Percentiles rank a stretch among this genome's conserved stretches.
These are phyloP conservation scores for Amanita muscaria DNA, from an alignment of 768 basidiomycete genomes.

Conservation along the genomic window DNA sequence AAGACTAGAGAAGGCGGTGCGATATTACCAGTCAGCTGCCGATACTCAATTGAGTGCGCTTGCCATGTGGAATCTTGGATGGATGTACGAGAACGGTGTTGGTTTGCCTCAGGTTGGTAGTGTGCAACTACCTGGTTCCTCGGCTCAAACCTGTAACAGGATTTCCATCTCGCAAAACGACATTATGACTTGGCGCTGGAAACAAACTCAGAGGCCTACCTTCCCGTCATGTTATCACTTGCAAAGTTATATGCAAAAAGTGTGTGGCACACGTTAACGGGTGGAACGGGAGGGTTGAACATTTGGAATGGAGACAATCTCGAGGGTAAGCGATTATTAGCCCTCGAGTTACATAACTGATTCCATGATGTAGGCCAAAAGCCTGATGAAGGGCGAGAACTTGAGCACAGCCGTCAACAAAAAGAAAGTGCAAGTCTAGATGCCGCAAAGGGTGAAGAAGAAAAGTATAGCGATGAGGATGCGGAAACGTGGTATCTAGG, in stretches of 20 bases:
- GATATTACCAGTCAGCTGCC: constrained; percentile 90
- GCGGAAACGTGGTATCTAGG: constrained; percentile 77
- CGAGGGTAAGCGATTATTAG: constrained; percentile 21
- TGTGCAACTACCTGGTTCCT: background rate
- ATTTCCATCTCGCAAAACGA: constrained; percentile 94
- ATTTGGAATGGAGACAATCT: constrained; percentile 58
- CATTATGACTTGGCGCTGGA: constrained; percentile 89
- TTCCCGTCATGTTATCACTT: constrained; percentile 80
- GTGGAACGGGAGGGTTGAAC: constrained; percentile 59
- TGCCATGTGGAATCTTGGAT: constrained; percentile 97
- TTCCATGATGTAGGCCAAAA: constrained; percentile 12
- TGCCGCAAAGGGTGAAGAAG: constrained; percentile 25
- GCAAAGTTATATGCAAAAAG: constrained; percentile 76
- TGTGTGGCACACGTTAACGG: constrained; percentile 72
- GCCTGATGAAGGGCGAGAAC: constrained; percentile 27
- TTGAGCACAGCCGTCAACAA: constrained; percentile 28
- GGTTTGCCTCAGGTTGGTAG: constrained; percentile 73
- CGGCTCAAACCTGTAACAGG: constrained; percentile 33
- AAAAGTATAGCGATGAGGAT: constrained; percentile 27
- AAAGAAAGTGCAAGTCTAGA: constrained; percentile 19
- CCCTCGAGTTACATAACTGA: background rate
- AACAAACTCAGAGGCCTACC: constrained; percentile 80
- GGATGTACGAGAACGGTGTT: constrained; percentile 98
- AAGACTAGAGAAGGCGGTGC: constrained; percentile 83
- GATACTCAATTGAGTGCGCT: constrained; percentile 89